Conservation (phyloP, 163 green algal genomes). For the Prototheca wickerhamii region DNA sequence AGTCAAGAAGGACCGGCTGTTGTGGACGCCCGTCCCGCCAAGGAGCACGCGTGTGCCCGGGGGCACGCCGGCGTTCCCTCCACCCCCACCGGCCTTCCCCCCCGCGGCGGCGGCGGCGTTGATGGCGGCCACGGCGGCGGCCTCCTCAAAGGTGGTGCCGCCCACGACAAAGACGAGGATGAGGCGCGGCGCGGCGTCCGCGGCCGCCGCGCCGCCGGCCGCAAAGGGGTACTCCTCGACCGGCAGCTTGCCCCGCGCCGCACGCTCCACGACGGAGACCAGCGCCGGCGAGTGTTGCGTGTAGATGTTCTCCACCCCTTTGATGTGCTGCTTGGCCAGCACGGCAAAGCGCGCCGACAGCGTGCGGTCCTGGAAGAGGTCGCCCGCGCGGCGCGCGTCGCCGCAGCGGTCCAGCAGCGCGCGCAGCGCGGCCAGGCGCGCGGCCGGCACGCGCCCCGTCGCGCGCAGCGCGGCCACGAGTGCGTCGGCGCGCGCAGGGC, state of each 20-base stretch:
- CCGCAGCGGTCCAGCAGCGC: slow-evolving; percentile 62
- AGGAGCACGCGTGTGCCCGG: slow-evolving; percentile 62
- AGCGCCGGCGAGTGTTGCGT: slow-evolving; percentile 91
- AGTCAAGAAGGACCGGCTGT: slow-evolving; percentile 52
- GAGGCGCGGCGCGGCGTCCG: slow-evolving; percentile 36
- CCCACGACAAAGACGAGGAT: slow-evolving; percentile 91
- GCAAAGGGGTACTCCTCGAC: slow-evolving; percentile 66
- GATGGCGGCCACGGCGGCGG: slow-evolving; percentile 53
- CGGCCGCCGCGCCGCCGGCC: slow-evolving; percentile 1
- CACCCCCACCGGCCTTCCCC: too few species aligned
- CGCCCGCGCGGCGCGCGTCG: slow-evolving; percentile 49
- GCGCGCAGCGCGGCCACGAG: slow-evolving; percentile 26
- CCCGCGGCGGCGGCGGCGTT: slow-evolving; percentile 34
- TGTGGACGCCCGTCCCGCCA: slow-evolving; percentile 76
- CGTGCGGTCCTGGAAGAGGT: slow-evolving; percentile 82
- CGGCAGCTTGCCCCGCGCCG: slow-evolving; percentile 59
- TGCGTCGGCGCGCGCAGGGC: slow-evolving; percentile 30
- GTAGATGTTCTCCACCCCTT: slow-evolving; percentile 97
- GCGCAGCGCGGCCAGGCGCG: slow-evolving; percentile 40
- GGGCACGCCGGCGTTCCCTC: slow-evolving; percentile 29
- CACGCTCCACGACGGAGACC: slow-evolving; percentile 64
- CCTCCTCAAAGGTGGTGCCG: slow-evolving; percentile 92
- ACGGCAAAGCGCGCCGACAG: slow-evolving; percentile 50
- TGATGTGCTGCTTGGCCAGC: slow-evolving; percentile 68
- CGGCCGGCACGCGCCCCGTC: background rate